These are phyloP conservation scores for Larix kaempferi DNA, from an alignment of 75 land plant species.

Conservation along the genomic window DNA sequence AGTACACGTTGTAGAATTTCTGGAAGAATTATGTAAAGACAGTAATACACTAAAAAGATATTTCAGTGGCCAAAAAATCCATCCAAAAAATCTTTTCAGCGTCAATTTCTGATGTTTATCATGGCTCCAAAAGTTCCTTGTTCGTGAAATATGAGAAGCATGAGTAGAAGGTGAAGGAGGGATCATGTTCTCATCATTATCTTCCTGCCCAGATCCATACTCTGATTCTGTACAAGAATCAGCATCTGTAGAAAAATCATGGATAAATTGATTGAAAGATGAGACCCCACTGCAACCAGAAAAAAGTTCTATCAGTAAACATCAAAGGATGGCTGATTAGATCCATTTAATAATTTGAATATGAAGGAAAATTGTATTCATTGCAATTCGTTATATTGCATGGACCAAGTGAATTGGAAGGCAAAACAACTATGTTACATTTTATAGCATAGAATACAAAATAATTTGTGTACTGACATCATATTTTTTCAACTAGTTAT, in stretches of 20 bases:
- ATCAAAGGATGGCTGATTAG: background rate
- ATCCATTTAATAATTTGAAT: background rate
- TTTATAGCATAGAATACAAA: background rate
- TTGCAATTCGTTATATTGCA: too few species aligned
- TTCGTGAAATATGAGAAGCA: slow-evolving; percentile 52
- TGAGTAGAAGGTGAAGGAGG: slow-evolving; percentile 78
- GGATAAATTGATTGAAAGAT: slow-evolving; percentile 92
- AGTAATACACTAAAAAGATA: slow-evolving; percentile 9
- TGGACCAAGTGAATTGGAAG: too few species aligned
- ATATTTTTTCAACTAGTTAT: background rate
- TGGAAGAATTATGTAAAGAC: slow-evolving; percentile 5
- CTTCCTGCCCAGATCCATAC: slow-evolving; percentile 78
- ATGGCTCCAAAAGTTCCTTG: slow-evolving; percentile 36
- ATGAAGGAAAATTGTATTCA: background rate
- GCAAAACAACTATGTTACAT: background rate
- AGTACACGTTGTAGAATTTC: slow-evolving; percentile 6
- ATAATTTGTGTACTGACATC: background rate
- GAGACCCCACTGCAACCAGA: slow-evolving; percentile 90
- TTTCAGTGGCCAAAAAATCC: slow-evolving; percentile 57
- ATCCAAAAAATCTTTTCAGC: slow-evolving; percentile 41
- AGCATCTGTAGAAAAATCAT: slow-evolving; percentile 76
- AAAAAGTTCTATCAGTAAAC: slow-evolving; percentile 6
- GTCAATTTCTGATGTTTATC: slow-evolving; percentile 30
- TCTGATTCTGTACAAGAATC: slow-evolving; percentile 63
- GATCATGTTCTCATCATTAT: slow-evolving; percentile 35